Percentiles rank a stretch among this genome's conserved stretches.
phyloP scores from a whole-genome alignment of 129 eudicot genomes.

The Chrysanthemum seticuspe region DNA sequence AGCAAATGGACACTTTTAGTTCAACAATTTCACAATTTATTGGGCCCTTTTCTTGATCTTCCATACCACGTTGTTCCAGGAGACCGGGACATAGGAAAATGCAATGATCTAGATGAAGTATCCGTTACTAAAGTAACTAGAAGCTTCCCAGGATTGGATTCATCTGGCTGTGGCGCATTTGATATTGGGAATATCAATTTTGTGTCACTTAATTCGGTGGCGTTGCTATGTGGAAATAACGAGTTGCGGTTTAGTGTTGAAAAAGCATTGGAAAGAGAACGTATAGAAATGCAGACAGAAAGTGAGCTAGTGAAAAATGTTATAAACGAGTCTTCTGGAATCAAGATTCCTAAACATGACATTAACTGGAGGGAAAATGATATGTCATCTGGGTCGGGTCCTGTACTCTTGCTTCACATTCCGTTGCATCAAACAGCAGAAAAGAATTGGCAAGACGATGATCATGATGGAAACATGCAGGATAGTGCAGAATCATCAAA shows the following conservation, averaged over 20 bases:
- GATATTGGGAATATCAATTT: conserved; percentile 44
- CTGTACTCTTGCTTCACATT: conserved; percentile 59
- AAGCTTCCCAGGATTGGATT: conserved; percentile 50
- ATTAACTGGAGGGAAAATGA: conserved; percentile 51
- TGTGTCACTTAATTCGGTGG: conserved; percentile 52
- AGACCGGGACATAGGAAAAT: conserved; percentile 56
- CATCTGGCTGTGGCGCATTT: conserved; percentile 55
- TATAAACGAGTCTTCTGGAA: conserved; percentile 25
- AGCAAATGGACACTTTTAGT: conserved; percentile 51
- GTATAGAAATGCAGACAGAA: conserved; percentile 33
- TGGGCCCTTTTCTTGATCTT: conserved; percentile 53
- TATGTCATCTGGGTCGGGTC: conserved; percentile 50
- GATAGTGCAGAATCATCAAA: conserved; percentile 14
- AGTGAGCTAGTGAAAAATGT: conserved; percentile 6
- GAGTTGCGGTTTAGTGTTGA: conserved; percentile 50
- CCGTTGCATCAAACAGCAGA: conserved; percentile 45
- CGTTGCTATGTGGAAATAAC: conserved; percentile 54
- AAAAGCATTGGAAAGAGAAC: conserved; percentile 48
- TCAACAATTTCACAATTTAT: conserved; percentile 41
- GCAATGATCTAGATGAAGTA: conserved; percentile 30
- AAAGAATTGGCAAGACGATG: not conserved
- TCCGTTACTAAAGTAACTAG: conserved; percentile 42
- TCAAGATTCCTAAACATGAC: conserved; percentile 29
- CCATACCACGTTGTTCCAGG: conserved; percentile 63
- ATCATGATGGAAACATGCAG: conserved; percentile 7